Evolutionary conservation across 2,329 filamentous ascomycete species (phyloP).

Genomic region (Calonectria montana): DNA sequence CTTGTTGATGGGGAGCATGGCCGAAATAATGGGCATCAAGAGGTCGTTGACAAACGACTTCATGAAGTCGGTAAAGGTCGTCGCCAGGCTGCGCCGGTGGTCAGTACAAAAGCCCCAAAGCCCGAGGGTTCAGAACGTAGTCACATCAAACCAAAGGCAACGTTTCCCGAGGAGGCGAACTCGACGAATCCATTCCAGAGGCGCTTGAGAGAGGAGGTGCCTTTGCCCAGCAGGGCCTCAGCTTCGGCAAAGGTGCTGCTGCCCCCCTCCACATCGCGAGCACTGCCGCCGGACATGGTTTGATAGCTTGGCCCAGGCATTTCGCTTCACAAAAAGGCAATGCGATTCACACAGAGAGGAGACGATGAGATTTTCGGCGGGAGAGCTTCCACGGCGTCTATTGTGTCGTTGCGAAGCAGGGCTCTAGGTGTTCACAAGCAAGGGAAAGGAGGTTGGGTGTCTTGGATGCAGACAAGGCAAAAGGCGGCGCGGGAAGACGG

Average conservation of each 20-base stretch:
- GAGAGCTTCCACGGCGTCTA: too few relatives aligned
- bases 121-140: conserved; percentile 8
- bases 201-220: conserved; percentile 60
- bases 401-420: neutral
- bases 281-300: conserved; percentile 39
- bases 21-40: conserved; percentile 74
- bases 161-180: conserved; percentile 80
- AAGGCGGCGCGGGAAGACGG: neutral
- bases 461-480: neutral
- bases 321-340: neutral
- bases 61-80: conserved; percentile 77
- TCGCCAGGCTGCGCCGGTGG: conserved; percentile 65
- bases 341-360: neutral
- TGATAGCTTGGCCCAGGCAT: conserved; percentile 21
- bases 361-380: neutral
- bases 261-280: conserved; percentile 50
- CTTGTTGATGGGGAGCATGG: conserved; percentile 75
- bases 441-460: neutral
- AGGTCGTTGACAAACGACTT: conserved; percentile 79
- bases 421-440: neutral
- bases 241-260: conserved; percentile 47
- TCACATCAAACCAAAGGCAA: conserved; percentile 80
- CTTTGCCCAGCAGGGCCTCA: conserved; percentile 57
- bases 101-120: conserved; percentile 13
- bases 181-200: conserved; percentile 75